phyloP scores from a whole-genome alignment of 805 yeast species.

The Candida qinlingensis region DNA sequence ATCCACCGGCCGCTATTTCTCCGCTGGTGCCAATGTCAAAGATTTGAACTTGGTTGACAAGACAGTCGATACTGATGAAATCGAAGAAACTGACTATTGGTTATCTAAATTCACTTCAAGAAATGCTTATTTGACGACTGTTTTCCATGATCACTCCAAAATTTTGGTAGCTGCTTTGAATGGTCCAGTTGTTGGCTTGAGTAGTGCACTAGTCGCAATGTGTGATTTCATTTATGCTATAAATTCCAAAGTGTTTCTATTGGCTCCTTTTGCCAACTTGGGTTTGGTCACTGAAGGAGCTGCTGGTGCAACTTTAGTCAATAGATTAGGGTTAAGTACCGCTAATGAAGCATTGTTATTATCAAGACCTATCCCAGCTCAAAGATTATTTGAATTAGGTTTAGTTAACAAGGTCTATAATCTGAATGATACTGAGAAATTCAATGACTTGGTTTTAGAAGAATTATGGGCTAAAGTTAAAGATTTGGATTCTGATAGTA shows the following conservation, averaged over 20 bases:
- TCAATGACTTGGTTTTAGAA: conserved; percentile 37
- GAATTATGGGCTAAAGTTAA: conserved; percentile 33
- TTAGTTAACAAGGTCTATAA: conserved; percentile 56
- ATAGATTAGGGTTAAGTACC: conserved; percentile 65
- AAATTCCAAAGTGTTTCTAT: conserved; percentile 50
- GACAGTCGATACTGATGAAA: conserved; percentile 8
- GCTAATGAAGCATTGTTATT: conserved; percentile 71
- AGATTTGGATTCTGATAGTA: conserved; percentile 36
- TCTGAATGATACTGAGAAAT: conserved; percentile 37
- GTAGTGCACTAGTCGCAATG: conserved; percentile 67
- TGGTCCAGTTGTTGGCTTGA: conserved; percentile 83
- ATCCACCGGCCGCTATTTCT: conserved; percentile 69
- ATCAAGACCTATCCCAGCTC: conserved; percentile 57
- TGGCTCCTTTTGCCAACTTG: conserved; percentile 75
- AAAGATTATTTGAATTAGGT: conserved; percentile 52
- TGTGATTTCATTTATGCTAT: conserved; percentile 73
- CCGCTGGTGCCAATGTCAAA: conserved; percentile 79
- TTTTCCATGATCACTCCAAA: conserved; percentile 66
- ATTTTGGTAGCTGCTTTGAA: conserved; percentile 68
- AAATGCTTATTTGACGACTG: conserved; percentile 62
- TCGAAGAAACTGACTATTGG: conserved; percentile 38
- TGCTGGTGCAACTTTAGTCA: conserved; percentile 59
- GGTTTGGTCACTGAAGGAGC: conserved; percentile 85
- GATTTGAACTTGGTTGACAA: conserved; percentile 16
- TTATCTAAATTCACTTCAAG: conserved; percentile 57